Base-by-base conservation (phyloP, 2,329 filamentous ascomycete species). In the Trichoderma arundinaceum region DNA sequence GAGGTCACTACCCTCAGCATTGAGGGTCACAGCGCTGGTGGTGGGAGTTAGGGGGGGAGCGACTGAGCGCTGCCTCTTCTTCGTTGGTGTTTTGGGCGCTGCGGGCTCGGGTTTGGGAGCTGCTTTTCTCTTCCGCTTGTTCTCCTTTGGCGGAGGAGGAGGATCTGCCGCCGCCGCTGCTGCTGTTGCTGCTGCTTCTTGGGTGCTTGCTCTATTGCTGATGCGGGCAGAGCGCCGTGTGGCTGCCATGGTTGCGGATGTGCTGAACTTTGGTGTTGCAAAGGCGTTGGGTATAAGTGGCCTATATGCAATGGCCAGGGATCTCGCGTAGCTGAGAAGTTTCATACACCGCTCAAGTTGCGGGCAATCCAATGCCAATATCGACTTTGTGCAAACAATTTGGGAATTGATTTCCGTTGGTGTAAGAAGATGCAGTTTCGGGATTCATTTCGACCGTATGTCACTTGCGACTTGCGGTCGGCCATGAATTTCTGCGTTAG, bases 21-120 rank as follows among this genome's bases (percentile, higher is more conserved):
- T 80, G 57, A 82, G 75, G 33, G 74, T 75, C 12, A 77, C 78
- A 49, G 77, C 79, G 67, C 76, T 78, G n/a, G 82, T 80, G 1
- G 82, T 83, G 0, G 83, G 82, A 4, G 83, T 85, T 28, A 75
- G 71, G 17, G 82, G 81, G 13, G 77, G 77, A 7, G 43, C 46
- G 66, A 67, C 60, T 71, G 68, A 28, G 69, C 68, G 62, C 74
- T 73, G 52, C 69, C 22, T 28, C 22, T 75, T 76, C 72, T 73
- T 78, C 17, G 49, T 63, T 10, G 72, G 70, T 13, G 75, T 74
- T 41, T 75, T 77, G 9, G 69, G 73, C 46, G 64, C 67, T 17
- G 68, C 51, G 28, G 71, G 53, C 10, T 72, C 70, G 19, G 70
- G 69, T 17, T 70, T 53, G 13, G 67, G 53, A 12, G 68, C 65